Conservation (phyloP, 371 early-diverging fungal genomes). For the Zychaea mexicana region DNA sequence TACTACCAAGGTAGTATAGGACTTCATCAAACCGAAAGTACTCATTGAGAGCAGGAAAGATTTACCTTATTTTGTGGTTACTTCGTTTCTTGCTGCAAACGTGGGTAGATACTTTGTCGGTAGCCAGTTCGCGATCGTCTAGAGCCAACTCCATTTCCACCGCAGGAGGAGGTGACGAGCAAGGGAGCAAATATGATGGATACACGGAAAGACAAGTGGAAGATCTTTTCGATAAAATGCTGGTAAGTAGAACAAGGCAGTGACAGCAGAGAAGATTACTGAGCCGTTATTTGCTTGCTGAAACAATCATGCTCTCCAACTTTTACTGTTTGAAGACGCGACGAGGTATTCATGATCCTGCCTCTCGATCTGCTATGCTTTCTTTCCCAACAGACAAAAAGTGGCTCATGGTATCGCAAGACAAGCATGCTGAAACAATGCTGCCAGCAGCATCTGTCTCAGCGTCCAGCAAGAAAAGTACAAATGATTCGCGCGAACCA, state of each 20-base stretch:
- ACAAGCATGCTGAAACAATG: constrained; percentile 40
- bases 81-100: not conserved
- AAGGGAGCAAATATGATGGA: constrained; percentile 12
- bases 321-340: constrained; percentile 30
- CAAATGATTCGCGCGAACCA: constrained; percentile 20
- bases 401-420: constrained; percentile 55
- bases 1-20: constrained; percentile 17
- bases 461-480: constrained; percentile 18
- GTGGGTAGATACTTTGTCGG: not conserved
- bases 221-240: constrained; percentile 53
- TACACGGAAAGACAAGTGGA: constrained; percentile 36
- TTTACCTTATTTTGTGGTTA: constrained; percentile 10
- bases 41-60: too few species aligned
- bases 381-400: constrained; percentile 51
- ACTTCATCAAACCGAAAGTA: not conserved
- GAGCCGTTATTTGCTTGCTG: not conserved
- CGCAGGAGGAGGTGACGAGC: constrained; percentile 3
- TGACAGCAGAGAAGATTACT: not conserved
- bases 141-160: not conserved
- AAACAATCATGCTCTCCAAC: not conserved
- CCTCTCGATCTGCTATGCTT: constrained; percentile 39
- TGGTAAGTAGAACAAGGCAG: constrained; percentile 26
- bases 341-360: constrained; percentile 48
- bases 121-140: constrained; percentile 16
- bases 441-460: constrained; percentile 16